Evolutionary conservation across 768 basidiomycete species (phyloP).

Genomic region (Holtermanniella nyarrowii): DNA sequence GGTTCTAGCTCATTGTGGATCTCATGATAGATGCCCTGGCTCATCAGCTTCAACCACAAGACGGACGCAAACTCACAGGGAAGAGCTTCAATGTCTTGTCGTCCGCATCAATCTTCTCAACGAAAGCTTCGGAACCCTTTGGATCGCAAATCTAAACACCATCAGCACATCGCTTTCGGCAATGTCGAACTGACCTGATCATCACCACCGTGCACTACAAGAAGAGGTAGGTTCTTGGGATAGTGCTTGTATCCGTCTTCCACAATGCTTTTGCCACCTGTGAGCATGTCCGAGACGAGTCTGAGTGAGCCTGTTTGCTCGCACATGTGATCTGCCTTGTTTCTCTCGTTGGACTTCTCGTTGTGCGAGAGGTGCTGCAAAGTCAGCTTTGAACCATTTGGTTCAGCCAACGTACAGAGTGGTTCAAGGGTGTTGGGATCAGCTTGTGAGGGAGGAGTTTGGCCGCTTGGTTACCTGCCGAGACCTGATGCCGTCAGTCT

Average conservation of each 20-base stretch:
- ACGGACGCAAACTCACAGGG: constrained; percentile 14
- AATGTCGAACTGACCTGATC: constrained; percentile 6
- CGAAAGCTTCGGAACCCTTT: constrained; percentile 19
- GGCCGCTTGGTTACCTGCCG: constrained; percentile 22
- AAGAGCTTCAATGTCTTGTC: constrained; percentile 25
- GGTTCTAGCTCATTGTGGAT: constrained; percentile 32
- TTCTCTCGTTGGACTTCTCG: constrained; percentile 8
- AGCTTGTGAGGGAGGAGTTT: constrained; percentile 19
- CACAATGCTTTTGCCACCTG: constrained; percentile 21
- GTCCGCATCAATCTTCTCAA: constrained; percentile 11
- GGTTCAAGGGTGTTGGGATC: constrained; percentile 24
- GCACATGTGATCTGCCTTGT: constrained; percentile 25
- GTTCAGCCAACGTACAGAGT: constrained; percentile 9
- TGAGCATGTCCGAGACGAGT: constrained; percentile 28
- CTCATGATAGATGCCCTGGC: constrained; percentile 32
- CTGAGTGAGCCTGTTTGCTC: constrained; percentile 23
- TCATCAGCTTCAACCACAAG: neutral
- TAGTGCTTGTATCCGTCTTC: constrained; percentile 6
- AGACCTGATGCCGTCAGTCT: constrained; percentile 19
- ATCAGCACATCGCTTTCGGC: neutral
- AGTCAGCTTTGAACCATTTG: neutral
- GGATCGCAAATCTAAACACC: constrained; percentile 15
- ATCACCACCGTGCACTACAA: constrained; percentile 30
- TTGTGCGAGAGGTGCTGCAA: constrained; percentile 27
- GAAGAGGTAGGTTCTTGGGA: constrained; percentile 22